These are phyloP conservation scores for Cytospora mali DNA, from an alignment of 2,329 filamentous ascomycete species.

Conservation along the genomic window DNA sequence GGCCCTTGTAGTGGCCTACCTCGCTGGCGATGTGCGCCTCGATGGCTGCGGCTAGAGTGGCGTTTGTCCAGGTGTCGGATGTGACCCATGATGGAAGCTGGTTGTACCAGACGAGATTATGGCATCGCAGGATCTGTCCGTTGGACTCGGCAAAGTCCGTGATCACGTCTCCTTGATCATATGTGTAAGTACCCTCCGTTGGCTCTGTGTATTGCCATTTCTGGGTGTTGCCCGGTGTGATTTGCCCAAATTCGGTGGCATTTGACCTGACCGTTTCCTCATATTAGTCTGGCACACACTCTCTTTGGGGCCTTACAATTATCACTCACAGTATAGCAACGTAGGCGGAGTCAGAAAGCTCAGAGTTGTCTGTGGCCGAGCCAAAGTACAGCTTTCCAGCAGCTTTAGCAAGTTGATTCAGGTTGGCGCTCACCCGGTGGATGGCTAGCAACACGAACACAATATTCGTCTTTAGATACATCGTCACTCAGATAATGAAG, in stretches of 20 bases:
- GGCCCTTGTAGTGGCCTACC: conserved; percentile 59
- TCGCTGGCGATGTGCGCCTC: conserved; percentile 63
- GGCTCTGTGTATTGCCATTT: conserved; percentile 68
- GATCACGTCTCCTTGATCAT: conserved; percentile 57
- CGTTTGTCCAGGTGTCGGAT: conserved; percentile 56
- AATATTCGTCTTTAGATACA: conserved; percentile 11
- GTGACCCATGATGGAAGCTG: conserved; percentile 57
- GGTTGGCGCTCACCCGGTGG: conserved; percentile 19
- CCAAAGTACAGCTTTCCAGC: conserved; percentile 57
- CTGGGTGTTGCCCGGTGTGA: conserved; percentile 66
- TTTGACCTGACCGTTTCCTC: conserved; percentile 40
- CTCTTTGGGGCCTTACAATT: not conserved
- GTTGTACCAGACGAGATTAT: conserved; percentile 58
- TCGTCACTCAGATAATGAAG: not conserved
- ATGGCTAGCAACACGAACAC: conserved; percentile 8
- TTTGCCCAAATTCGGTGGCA: conserved; percentile 62
- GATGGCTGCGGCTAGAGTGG: conserved; percentile 55
- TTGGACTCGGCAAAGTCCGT: conserved; percentile 51
- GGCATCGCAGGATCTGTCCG: conserved; percentile 61
- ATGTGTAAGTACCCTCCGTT: conserved; percentile 58
- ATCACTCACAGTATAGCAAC: conserved; percentile 48
- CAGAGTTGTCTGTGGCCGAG: conserved; percentile 62
- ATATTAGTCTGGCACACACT: not conserved
- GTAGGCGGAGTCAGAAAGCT: conserved; percentile 58
- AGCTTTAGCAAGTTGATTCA: conserved; percentile 26